Evolutionary conservation across 805 yeast species (phyloP), one percentile per base, ranked within the genome.

Genomic region (Lachancea cidri): DNA sequence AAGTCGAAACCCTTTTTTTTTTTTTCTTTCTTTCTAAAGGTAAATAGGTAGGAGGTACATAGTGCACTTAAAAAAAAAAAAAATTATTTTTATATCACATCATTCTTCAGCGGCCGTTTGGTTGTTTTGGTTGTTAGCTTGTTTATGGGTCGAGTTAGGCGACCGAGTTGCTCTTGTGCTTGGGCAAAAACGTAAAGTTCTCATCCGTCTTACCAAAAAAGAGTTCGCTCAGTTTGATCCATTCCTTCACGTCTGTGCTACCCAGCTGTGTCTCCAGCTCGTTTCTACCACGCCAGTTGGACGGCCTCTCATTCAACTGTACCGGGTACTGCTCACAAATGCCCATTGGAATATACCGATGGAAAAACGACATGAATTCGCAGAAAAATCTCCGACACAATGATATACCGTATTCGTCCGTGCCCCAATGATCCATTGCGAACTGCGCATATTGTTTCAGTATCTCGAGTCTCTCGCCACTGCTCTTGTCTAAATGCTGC

Each of bases 381-480:
- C 97, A 91, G 72, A 91, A 68, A 64, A 78, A 93, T 54, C 98
- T 73, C 64, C 99, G 80, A 11, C 95, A 81, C 49, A 78, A 78
- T 44, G 86, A 83, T 42, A 93, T 76, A 31, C 99, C 99, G 62
- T 82, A 91, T 54, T 86, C 96, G 58, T 93, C 99, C 0, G 95
- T 74, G 4, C 99, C 98, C 98, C 98, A 93, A 64, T 93, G 98
- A 52, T 87, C 87, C 50, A 93, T 71, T 0, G 98, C 97, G 60
- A 69, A 85, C 41, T 80, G 67, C 3, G 95, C 79, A 59, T 80
- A 93, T 38, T 72, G 74, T 48, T 71, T 70, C 54, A 91, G 63
- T 33, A 83, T 76, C 29, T 81, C 94, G 42, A 93, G 74, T 62
- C 99, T 77, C 65, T 93, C 97, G 16, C 82, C 70, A n/a, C 96